phyloP scores from a whole-genome alignment of 1,139 yeast genomes.

The Groenewaldozyma auringiensis region DNA sequence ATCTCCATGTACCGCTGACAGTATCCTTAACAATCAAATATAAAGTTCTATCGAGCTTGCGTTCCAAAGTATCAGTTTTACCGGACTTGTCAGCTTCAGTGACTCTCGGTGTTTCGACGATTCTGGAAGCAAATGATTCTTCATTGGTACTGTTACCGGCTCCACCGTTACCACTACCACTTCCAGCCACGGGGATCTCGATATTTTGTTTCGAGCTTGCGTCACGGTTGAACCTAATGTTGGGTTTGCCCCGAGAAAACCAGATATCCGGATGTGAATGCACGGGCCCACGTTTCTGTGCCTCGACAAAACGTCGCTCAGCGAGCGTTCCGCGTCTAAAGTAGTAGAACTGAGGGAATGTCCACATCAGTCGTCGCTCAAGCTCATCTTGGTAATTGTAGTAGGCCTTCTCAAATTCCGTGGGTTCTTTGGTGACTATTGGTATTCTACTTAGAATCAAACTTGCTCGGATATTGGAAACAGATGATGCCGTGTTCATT shows the following conservation, averaged over 20 bases:
- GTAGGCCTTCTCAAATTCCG: constrained; percentile 66
- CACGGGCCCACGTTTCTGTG: constrained; percentile 70
- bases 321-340: constrained; percentile 85
- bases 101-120: constrained; percentile 59
- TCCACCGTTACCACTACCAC: constrained; percentile 31
- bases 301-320: constrained; percentile 63
- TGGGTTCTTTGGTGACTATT: constrained; percentile 67
- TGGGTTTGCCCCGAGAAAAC: constrained; percentile 80
- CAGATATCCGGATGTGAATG: constrained; percentile 66
- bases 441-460: constrained; percentile 75
- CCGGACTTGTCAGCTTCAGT: constrained; percentile 68
- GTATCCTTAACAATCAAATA: constrained; percentile 55
- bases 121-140: constrained; percentile 51
- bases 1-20: constrained; percentile 49
- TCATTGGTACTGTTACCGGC: constrained; percentile 37
- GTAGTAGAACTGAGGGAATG: constrained; percentile 90
- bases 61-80: constrained; percentile 63
- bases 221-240: constrained; percentile 80
- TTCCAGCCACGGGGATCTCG: constrained; percentile 52
- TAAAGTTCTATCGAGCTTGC: constrained; percentile 71
- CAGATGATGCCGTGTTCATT: too few species aligned
- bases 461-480: constrained; percentile 25
- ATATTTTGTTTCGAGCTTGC: constrained; percentile 74
- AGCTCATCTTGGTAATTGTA: constrained; percentile 79
- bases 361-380: constrained; percentile 92